Conservation (phyloP, 495 filamentous ascomycete genomes). For the Mycothermus thermophilus region DNA sequence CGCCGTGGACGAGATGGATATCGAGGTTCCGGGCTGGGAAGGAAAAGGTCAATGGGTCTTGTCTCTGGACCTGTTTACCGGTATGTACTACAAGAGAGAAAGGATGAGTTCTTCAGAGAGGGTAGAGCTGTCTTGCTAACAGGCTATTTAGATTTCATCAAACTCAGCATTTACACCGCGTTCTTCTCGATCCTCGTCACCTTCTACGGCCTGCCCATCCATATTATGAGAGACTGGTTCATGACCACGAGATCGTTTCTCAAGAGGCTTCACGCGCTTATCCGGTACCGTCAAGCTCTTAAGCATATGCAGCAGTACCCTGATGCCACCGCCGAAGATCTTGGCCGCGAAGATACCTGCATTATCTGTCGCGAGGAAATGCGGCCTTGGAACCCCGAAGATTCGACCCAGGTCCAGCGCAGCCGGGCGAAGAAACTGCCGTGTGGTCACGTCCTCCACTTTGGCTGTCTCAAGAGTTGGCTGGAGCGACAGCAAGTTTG, state of each 20-base stretch:
- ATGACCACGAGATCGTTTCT: constrained; percentile 84
- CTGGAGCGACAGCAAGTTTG: constrained; percentile 96
- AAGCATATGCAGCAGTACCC: constrained; percentile 84
- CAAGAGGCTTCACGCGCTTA: constrained; percentile 72
- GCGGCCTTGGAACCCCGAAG: constrained; percentile 50
- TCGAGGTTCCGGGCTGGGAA: constrained; percentile 93
- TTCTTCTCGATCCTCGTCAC: constrained; percentile 89
- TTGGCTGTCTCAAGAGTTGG: constrained; percentile 90
- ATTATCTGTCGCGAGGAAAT: constrained; percentile 98
- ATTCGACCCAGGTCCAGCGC: constrained; percentile 51
- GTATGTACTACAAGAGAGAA: constrained; percentile 40
- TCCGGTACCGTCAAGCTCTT: constrained; percentile 78
- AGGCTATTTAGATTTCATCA: constrained; percentile 76
- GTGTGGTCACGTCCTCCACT: constrained; percentile 90
- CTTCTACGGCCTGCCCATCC: constrained; percentile 90
- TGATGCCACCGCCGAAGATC: constrained; percentile 80
- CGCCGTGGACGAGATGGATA: constrained; percentile 80
- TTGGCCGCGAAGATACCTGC: constrained; percentile 76
- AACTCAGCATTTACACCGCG: constrained; percentile 71
- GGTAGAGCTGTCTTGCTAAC: too few relatives aligned
- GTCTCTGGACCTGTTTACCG: constrained; percentile 72
- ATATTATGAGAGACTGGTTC: constrained; percentile 90
- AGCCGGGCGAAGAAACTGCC: constrained; percentile 88
- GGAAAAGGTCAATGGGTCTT: constrained; percentile 90
- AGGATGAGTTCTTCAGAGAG: too few relatives aligned